These are phyloP conservation scores for Backusella westeae DNA, from an alignment of 192 early-diverging fungal species.

Conservation along the genomic window DNA sequence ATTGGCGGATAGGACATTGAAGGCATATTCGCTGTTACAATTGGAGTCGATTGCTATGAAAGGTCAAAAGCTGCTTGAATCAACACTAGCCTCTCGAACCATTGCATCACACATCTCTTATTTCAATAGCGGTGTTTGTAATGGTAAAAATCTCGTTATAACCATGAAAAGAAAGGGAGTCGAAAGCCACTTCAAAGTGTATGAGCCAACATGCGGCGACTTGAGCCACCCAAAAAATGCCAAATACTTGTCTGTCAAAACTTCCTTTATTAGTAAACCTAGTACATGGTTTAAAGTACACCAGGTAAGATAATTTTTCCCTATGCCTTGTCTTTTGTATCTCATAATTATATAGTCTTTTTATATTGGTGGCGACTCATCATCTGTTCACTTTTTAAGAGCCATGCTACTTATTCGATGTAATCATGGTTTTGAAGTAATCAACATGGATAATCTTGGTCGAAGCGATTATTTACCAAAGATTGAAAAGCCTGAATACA, in stretches of 20 bases:
- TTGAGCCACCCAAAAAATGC: slow-evolving; percentile 23
- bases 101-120: slow-evolving; percentile 53
- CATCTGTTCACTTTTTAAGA: slow-evolving; percentile 80
- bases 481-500: slow-evolving; percentile 68
- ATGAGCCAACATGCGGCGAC: slow-evolving; percentile 33
- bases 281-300: slow-evolving; percentile 28
- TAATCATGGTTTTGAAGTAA: slow-evolving; percentile 90
- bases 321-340: not conserved
- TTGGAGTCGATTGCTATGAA: slow-evolving; percentile 30
- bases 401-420: slow-evolving; percentile 85
- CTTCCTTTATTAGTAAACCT: slow-evolving; percentile 22
- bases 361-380: slow-evolving; percentile 87
- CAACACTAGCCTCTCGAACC: not conserved
- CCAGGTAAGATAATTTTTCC: slow-evolving; percentile 9
- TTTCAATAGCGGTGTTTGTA: slow-evolving; percentile 68
- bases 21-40: slow-evolving; percentile 69
- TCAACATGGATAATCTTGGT: slow-evolving; percentile 74
- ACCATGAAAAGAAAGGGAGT: slow-evolving; percentile 29
- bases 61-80: not conserved
- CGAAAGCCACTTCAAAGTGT: slow-evolving; percentile 36
- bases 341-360: slow-evolving; percentile 60
- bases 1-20: not conserved
- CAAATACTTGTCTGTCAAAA: slow-evolving; percentile 10
- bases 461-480: slow-evolving; percentile 67
- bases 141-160: slow-evolving; percentile 55